These are phyloP conservation scores for Cladosporium phlei DNA, from an alignment of 2,329 filamentous ascomycete species.

Conservation along the genomic window DNA sequence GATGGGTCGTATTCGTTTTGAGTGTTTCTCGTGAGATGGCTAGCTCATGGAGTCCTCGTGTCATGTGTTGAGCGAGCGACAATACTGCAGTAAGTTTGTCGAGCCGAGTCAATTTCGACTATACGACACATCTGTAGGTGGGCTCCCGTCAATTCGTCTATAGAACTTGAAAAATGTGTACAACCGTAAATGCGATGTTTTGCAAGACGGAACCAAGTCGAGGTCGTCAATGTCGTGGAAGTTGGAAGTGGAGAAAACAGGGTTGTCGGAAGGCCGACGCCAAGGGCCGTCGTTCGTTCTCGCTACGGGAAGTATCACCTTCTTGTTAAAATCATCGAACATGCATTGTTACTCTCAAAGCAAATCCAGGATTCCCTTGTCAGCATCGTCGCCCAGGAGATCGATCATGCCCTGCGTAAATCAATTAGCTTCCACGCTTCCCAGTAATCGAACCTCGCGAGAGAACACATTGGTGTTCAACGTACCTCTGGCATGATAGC, in stretches of 20 bases:
- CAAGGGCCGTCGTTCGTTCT: too few species aligned
- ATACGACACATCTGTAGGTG: neutral
- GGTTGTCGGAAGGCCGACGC: conserved; percentile 4
- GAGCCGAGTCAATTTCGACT: neutral
- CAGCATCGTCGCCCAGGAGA: conserved; percentile 85
- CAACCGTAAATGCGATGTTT: neutral
- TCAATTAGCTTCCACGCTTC: conserved; percentile 19
- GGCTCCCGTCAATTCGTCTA: neutral
- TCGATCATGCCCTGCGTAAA: conserved; percentile 87
- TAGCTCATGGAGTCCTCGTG: too few species aligned
- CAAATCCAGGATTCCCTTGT: conserved; percentile 84
- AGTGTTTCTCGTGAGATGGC: too few species aligned
- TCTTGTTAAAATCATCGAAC: neutral
- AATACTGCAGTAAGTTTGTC: too few species aligned
- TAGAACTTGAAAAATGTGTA: neutral
- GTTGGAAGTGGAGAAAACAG: conserved; percentile 13
- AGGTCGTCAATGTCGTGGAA: neutral
- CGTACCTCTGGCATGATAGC: conserved; percentile 86
- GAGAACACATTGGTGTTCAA: neutral
- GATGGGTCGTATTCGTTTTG: too few species aligned
- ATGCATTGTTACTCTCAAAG: conserved; percentile 47
- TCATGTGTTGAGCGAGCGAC: too few species aligned
- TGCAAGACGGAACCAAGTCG: neutral
- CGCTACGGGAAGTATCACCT: too few species aligned
- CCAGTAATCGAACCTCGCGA: too few species aligned